Base-by-base conservation (phyloP, 192 early-diverging fungal species). In the Ambispora gerdemannii region DNA sequence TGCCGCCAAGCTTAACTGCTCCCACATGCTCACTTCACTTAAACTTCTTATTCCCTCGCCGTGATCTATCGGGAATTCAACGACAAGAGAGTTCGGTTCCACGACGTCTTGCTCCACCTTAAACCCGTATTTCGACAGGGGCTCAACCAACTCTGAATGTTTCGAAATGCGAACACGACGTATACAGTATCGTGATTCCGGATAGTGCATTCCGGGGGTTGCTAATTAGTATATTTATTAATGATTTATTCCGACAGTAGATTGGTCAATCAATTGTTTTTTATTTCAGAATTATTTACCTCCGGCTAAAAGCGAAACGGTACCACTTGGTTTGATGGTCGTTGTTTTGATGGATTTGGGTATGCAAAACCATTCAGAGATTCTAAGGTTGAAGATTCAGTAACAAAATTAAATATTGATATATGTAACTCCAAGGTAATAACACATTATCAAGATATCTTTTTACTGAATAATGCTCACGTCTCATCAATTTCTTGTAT, bases 191-290 rank as follows among this genome's bases (percentile, higher is more conserved):
- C 79, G 75, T 61, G 76, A 78, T 50, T 80, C 81, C 4, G 81
- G 81, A 35, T 82, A 81, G 61, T 82, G 81, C 79, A 82, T 82
- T 17, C 81, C 81, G 7, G 81, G 81, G 0, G 81, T 82, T 2
- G 80, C 72, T 61, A n/a, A 10, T 22, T 27, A 19, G 15, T 17
- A n/a, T n/a, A n/a, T n/a, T n/a, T n/a, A n/a, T n/a, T n/a, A n/a
- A n/a, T n/a, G n/a, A n/a, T n/a, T n/a, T n/a, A n/a, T 50, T 2
- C 32, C 33, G 32, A 62, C n/a, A 3, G 2, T 30, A 50, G 13
- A 43, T 36, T 4, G 7, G 53, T 24, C 6, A 1, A 58, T 19
- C 15, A 70, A n/a, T n/a, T 3, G 4, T 72, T 10, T 24, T n/a
- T 24, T 24, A 2, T 52, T 20, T 50, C 1, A 30, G 4, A 15